Base-by-base conservation (phyloP, 179 eudicot species). In the Silene noctiflora region DNA sequence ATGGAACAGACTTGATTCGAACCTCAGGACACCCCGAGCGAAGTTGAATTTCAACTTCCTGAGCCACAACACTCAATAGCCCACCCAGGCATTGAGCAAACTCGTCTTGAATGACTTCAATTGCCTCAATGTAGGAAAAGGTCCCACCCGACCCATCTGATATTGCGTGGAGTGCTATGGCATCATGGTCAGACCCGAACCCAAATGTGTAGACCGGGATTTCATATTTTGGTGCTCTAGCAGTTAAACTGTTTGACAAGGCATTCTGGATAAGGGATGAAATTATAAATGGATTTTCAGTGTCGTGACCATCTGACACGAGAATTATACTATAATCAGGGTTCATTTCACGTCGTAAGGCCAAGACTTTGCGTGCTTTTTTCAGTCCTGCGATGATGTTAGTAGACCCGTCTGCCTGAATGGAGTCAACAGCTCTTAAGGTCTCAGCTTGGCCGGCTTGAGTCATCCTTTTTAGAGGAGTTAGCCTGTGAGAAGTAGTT, bases 21-120 rank as follows among this genome's bases (percentile, higher is more conserved):
- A n/a, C n/a, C n/a, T n/a, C 89, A 48, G 85, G 42, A 69, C 80
- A 77, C 16, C 71, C 71, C 6, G 42, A 77, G 22, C 48, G 68
- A 20, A 86, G 67, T 0, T 58, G 31, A 3, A 89, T 67, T 22
- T 75, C 76, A 24, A 88, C 87, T 48, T 86, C 83, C 68, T 86
- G 89, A 11, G 70, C 81, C 35, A 86, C 85, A 14, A 88, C 93
- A 71, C 88, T 89, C 16, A 89, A 75, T 5, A 89, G 80, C 13
- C 93, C 90, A 1, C 90, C 93, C 11, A 89, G 76, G 76, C 93
- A 89, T 73, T 76, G 77, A 8, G 93, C 88, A 81, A 89, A 89
- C 6, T 88, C 87, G 25, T 89, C 93, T 60, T 86, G 91, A 16
- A 89, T 82, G 12, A 74, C 68, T 51, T 76, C 88, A 33, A 79